Base-by-base conservation (phyloP, 345 rosid genomes). In the Pugionium dolabratum region DNA sequence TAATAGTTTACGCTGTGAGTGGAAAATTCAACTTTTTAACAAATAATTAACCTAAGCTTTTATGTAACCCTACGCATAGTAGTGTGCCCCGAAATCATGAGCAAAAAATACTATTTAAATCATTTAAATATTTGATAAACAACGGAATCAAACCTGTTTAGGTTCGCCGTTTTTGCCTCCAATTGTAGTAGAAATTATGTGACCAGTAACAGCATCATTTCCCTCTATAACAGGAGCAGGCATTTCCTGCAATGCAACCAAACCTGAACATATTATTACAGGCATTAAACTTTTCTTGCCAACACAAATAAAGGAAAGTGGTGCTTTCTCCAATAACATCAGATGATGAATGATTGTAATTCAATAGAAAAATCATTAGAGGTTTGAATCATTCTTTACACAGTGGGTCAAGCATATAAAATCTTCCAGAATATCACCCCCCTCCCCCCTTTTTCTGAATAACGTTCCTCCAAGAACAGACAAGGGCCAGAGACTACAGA, bases 111-210 rank as follows among this genome's bases (percentile, higher is more conserved):
- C 7, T 4, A 30, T 7, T 1, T 31, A 28, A 4, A n/a, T 2
- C 27, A 32, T 41, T 2, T 6, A 62, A 26, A 54, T 47, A 36
- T 33, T 32, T n/a, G 44, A 63, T 18, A 53, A 39, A 70, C 26
- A 43, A 54, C 6, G 6, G 45, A 49, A 34, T 35, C 56, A 7
- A 43, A 86, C 93, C 93, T 70, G 88, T 61, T 89, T 89, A 48
- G 91, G 87, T 81, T 89, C 90, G 41, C 93, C 93, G 66, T 86
- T 89, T 82, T 82, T 86, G 66, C 96, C 96, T 47, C 93, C 96
- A 28, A 86, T 85, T 3, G 93, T 85, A 53, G 91, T 85, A 4
- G 90, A 83, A 82, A 18, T 18, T 18, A 18, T 18, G 18, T 18
- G 18, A 18, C 18, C 18, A 18, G 18, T 18, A 18, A 18, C 84